Conservation (phyloP, 1,139 yeast species). For the Ashbya aceris region DNA sequence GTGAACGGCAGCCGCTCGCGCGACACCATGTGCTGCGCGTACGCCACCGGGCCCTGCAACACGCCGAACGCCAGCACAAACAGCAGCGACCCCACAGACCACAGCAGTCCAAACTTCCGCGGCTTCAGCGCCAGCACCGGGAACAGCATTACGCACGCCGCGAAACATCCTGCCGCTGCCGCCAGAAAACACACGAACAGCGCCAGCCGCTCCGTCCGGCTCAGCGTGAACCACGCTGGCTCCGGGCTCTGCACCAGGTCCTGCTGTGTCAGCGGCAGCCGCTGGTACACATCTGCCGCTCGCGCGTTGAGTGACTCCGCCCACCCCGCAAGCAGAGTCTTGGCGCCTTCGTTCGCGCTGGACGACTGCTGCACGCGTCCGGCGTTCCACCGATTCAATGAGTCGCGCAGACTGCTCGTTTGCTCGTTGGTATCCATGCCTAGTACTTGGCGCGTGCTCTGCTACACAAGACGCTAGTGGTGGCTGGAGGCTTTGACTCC, state of each 20-base stretch:
- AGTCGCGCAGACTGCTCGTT: slow-evolving; percentile 28
- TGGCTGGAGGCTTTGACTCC: neutral
- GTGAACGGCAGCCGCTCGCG: slow-evolving; percentile 74
- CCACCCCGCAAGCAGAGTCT: slow-evolving; percentile 32
- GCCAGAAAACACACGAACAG: slow-evolving; percentile 70
- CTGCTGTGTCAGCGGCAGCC: slow-evolving; percentile 45
- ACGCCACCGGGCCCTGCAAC: slow-evolving; percentile 83
- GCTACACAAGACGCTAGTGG: neutral
- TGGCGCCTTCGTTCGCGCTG: slow-evolving; percentile 30
- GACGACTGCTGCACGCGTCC: slow-evolving; percentile 21
- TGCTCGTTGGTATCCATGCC: slow-evolving; percentile 13
- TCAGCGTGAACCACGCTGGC: slow-evolving; percentile 50
- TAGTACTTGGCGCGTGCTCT: slow-evolving; percentile 2
- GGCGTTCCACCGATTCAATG: slow-evolving; percentile 33
- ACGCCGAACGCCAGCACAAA: slow-evolving; percentile 87
- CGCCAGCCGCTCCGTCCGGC: slow-evolving; percentile 70
- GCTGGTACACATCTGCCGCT: slow-evolving; percentile 39
- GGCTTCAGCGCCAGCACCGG: slow-evolving; percentile 89
- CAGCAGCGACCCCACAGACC: slow-evolving; percentile 86
- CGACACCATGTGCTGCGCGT: slow-evolving; percentile 64
- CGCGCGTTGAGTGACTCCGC: slow-evolving; percentile 34
- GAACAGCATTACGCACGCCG: slow-evolving; percentile 69
- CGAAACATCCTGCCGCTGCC: slow-evolving; percentile 73
- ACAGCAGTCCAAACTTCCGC: slow-evolving; percentile 76
- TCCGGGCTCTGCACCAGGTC: slow-evolving; percentile 43